Evolutionary conservation across 192 early-diverging fungal species (phyloP), one percentile per base, ranked within the genome.

Genomic region (Paraglomus occultum): DNA sequence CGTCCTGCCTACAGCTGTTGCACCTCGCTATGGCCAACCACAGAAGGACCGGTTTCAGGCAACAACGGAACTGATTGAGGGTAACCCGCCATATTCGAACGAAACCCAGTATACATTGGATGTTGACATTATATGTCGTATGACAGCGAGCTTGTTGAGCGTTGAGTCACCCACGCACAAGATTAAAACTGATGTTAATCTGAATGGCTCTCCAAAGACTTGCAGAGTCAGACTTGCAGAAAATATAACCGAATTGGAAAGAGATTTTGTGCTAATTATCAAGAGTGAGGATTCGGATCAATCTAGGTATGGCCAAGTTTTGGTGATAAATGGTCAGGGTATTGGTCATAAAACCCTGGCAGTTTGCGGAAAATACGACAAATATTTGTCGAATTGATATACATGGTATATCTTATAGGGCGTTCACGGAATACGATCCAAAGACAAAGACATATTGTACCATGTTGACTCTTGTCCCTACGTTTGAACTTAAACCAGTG

Each of bases 131-230:
- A 71, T 63, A 22, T 64, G 65, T 44, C 46, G 63, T 51, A 64
- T 73, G 52, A 55, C 70, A 10, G 73, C 45, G 20, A 55, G 64
- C 14, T 78, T 85, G 57, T 51, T 67, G 47, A 61, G 39, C 17
- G 71, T 84, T 20, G 71, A 73, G n/a, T 83, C 81, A 6, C 77
- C 83, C 22, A 72, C 84, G 11, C 84, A 84, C 52, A 53, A 65
- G 11, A 73, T 83, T 54, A 57, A 74, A 5, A 70, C 63, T 42
- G 59, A 74, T 17, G 43, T 69, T 2, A 60, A 67, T 49, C 44
- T 62, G 64, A 15, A 48, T 50, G 77, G 52, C 11, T 15, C 62
- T 23, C 8, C 40, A 44, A 61, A 74, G 58, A 17, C 54, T 44
- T 51, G 45, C 22, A 75, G 20, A 45, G 61, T 39, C 9, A 12